Conservation (phyloP, 148 eudicot species). For the Rhododendron griersonianum region DNA sequence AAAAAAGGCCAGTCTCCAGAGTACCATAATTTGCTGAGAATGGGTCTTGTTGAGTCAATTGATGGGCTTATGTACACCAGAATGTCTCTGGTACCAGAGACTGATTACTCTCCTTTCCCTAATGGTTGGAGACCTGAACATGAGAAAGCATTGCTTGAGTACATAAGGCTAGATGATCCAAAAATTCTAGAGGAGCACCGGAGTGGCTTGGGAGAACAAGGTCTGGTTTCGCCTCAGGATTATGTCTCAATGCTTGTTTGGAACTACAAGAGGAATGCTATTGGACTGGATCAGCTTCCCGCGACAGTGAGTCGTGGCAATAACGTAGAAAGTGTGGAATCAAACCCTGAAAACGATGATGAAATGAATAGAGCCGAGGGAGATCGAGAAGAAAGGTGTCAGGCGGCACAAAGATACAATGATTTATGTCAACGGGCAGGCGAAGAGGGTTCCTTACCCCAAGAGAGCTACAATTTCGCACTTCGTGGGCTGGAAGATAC, state of each 20-base stretch:
- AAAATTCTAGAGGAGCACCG: constrained; percentile 68
- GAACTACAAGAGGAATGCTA: constrained; percentile 82
- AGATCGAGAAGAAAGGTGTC: constrained; percentile 26
- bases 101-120: constrained; percentile 80
- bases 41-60: constrained; percentile 86
- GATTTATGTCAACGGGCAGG: no score
- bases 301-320: constrained; percentile 7
- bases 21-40: constrained; percentile 74
- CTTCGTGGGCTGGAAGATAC: no score
- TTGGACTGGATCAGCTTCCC: constrained; percentile 30
- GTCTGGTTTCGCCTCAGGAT: constrained; percentile 90
- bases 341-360: constrained; percentile 23
- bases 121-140: constrained; percentile 84
- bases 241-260: constrained; percentile 90
- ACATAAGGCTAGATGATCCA: constrained; percentile 60
- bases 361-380: constrained; percentile 29
- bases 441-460: no score
- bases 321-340: constrained; percentile 19
- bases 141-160: constrained; percentile 76
- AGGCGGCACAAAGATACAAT: constrained; percentile 30
- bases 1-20: constrained; percentile 89
- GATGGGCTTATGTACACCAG: constrained; percentile 88
- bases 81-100: constrained; percentile 92
- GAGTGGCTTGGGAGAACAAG: constrained; percentile 58
- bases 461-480: no score